These are phyloP conservation scores for Alternaria gaisen DNA, from an alignment of 2,329 filamentous ascomycete genomes.

Conservation along the genomic window DNA sequence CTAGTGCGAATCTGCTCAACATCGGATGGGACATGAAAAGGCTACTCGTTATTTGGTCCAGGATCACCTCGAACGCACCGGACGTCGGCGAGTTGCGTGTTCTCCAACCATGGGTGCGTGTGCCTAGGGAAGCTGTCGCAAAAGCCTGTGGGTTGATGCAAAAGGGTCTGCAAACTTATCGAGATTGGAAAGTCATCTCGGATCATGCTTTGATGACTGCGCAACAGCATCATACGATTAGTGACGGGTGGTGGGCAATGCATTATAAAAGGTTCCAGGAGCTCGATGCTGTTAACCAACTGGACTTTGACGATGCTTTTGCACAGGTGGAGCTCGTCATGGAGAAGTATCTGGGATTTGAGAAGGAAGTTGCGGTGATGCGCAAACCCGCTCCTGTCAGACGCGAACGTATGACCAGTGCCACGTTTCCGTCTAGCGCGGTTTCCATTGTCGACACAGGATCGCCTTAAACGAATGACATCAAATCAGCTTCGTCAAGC, in stretches of 20 bases:
- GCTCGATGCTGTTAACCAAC: neutral
- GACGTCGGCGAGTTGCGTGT: neutral
- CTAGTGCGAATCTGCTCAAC: constrained; percentile 8
- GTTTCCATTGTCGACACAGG: too few species aligned
- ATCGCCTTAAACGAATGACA: rapidly evolving
- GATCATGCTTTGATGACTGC: neutral
- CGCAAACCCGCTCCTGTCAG: neutral
- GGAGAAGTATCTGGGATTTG: neutral
- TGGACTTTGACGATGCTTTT: neutral
- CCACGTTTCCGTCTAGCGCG: neutral
- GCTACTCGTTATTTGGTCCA: neutral
- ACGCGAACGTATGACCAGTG: neutral
- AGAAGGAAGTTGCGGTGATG: neutral
- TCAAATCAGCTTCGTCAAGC: neutral
- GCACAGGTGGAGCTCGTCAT: neutral
- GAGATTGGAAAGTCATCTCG: neutral
- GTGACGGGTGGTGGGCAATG: neutral
- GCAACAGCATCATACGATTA: neutral
- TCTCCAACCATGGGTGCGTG: neutral
- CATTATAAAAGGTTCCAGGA: neutral
- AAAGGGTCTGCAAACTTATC: neutral
- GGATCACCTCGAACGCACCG: neutral
- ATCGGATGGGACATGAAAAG: constrained; percentile 8
- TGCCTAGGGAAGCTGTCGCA: neutral
- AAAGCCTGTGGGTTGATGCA: constrained; percentile 5